phyloP scores from a whole-genome alignment of 1,284 basidiomycete genomes.

The Sporisorium iseilematis-ciliati region DNA sequence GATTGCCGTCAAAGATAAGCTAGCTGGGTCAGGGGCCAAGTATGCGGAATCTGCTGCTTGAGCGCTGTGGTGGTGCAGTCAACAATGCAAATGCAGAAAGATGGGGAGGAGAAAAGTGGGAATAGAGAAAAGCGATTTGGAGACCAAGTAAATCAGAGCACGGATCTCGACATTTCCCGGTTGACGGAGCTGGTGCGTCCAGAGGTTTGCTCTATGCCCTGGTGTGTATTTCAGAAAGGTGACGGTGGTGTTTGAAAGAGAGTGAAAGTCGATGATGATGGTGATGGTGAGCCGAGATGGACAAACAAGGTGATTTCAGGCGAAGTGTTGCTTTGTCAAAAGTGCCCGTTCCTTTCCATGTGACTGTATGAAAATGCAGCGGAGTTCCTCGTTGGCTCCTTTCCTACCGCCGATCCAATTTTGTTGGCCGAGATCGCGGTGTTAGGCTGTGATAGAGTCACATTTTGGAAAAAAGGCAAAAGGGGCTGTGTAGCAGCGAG shows the following conservation, averaged over 20 bases:
- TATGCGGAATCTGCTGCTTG: conserved; percentile 1
- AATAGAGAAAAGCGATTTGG: too few relatives aligned
- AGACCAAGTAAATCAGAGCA: conserved; percentile 17
- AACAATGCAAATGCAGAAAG: not conserved
- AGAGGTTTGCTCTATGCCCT: too few relatives aligned
- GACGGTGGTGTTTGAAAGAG: not conserved
- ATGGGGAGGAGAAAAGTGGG: not conserved
- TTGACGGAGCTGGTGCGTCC: too few relatives aligned
- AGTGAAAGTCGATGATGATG: not conserved
- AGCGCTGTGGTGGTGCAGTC: not conserved
- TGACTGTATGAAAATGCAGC: conserved; percentile 4
- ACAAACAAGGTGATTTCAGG: not conserved
- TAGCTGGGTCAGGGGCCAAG: not conserved
- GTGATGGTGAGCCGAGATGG: not conserved
- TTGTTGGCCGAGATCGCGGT: not conserved
- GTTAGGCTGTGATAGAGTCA: not conserved
- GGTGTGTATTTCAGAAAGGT: not conserved
- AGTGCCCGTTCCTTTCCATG: not conserved
- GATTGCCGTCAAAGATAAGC: not conserved
- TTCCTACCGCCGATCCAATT: not conserved
- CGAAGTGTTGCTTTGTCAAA: not conserved
- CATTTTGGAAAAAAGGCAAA: not conserved
- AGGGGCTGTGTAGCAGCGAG: conserved; percentile 1
- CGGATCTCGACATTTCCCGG: conserved; percentile 8
- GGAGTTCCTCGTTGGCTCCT: not conserved